A percentile compares a stretch with the other conserved stretches of the same genome.
Evolutionary conservation across 129 eudicot genomes (phyloP).

Genomic region (Glebionis coronaria): DNA sequence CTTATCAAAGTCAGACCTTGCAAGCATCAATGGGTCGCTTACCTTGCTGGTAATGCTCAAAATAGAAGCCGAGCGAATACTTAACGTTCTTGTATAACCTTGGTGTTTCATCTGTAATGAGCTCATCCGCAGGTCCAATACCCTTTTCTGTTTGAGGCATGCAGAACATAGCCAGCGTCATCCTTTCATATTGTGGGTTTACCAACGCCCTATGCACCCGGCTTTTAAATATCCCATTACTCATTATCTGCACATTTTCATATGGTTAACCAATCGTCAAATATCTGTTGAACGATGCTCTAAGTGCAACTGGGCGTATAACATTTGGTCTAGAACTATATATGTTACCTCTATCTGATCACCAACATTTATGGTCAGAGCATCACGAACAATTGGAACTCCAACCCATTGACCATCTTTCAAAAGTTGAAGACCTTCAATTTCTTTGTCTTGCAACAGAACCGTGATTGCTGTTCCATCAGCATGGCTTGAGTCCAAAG

Average conservation of each 20-base stretch:
- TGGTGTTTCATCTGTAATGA: constrained; percentile 39
- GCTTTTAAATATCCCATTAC: constrained; percentile 63
- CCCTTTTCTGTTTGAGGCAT: constrained; percentile 39
- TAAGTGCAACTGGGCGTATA: background rate
- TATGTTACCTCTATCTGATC: constrained; percentile 60
- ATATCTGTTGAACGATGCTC: background rate
- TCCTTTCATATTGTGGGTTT: constrained; percentile 40
- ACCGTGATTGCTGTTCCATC: constrained; percentile 49
- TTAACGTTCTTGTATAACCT: constrained; percentile 37
- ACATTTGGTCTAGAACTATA: too few species aligned
- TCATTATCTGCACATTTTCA: constrained; percentile 49
- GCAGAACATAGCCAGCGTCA: constrained; percentile 50
- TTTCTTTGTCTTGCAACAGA: constrained; percentile 56
- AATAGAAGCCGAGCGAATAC: constrained; percentile 27
- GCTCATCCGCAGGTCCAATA: constrained; percentile 47
- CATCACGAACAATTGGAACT: constrained; percentile 48
- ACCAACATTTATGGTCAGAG: constrained; percentile 54
- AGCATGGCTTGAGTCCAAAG: constrained; percentile 51
- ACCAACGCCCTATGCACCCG: constrained; percentile 53
- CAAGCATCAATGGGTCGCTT: constrained; percentile 38
- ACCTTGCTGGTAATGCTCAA: constrained; percentile 47
- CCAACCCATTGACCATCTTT: constrained; percentile 52
- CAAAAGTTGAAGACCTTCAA: constrained; percentile 65
- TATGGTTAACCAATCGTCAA: background rate
- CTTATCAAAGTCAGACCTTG: constrained; percentile 26